Evolutionary conservation across 345 rosid species (phyloP).

Genomic region (Populus simonii): DNA sequence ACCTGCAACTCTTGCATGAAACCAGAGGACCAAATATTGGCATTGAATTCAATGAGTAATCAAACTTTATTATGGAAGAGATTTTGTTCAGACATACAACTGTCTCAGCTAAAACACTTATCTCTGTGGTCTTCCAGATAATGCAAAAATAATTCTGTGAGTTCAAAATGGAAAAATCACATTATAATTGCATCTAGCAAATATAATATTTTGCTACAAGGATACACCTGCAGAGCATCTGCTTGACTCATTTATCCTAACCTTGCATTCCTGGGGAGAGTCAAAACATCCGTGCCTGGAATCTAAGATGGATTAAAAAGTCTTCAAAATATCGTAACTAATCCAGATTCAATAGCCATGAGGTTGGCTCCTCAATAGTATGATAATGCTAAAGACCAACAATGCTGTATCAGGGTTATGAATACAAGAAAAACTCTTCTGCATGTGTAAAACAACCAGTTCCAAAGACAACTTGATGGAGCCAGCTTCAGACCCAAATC

Average conservation of each 20-base stretch:
- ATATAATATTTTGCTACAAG: background rate
- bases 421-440: background rate
- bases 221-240: background rate
- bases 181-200: background rate
- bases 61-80: background rate
- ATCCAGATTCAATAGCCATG: background rate
- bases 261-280: background rate
- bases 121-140: background rate
- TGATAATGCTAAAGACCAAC: background rate
- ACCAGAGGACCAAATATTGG: background rate
- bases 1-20: background rate
- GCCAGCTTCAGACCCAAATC: conserved; percentile 14
- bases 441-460: background rate
- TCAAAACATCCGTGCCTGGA: conserved; percentile 19
- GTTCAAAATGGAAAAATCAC: background rate
- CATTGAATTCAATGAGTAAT: background rate
- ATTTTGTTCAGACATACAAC: background rate
- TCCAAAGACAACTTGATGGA: background rate
- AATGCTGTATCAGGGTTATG: background rate
- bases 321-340: background rate
- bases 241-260: background rate
- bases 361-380: conserved; percentile 4
- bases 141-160: background rate
- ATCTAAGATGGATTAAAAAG: conserved; percentile 6
- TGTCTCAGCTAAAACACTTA: background rate